Percentiles rank a stretch among this genome's conserved stretches.
phyloP scores from a whole-genome alignment of 2,329 filamentous ascomycete species.

The Hirsutella rhossiliensis region DNA sequence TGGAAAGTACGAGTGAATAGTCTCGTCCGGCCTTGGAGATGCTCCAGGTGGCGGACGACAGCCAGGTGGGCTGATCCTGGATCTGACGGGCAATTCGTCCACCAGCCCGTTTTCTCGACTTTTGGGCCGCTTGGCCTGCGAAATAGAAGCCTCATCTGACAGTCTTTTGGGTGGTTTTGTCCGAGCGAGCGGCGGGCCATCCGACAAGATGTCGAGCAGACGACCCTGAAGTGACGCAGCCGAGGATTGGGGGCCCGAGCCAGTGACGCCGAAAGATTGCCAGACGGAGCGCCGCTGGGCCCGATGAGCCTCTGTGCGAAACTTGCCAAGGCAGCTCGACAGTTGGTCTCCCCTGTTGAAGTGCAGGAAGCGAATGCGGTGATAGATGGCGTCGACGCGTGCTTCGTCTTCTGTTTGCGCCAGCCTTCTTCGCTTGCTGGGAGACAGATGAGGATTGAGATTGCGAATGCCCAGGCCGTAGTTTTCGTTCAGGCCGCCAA shows the following conservation, averaged over 20 bases:
- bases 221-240: not conserved
- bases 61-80: not conserved
- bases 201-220: not conserved
- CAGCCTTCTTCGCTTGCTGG: slow-evolving; percentile 10
- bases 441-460: slow-evolving; percentile 12
- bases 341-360: too few species aligned
- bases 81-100: slow-evolving; percentile 6
- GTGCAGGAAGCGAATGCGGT: too few species aligned
- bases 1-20: not conserved
- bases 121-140: not conserved
- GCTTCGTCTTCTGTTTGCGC: too few species aligned
- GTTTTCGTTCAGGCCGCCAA: slow-evolving; percentile 13
- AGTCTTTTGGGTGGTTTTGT: not conserved
- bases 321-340: too few species aligned
- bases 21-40: not conserved
- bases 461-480: slow-evolving; percentile 13
- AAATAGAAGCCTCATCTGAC: not conserved
- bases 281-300: too few species aligned
- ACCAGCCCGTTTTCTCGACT: not conserved
- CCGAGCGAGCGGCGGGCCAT: not conserved
- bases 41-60: not conserved
- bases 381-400: too few species aligned
- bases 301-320: too few species aligned
- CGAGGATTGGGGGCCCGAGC: too few species aligned
- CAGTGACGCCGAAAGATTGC: too few species aligned